These are phyloP conservation scores for Boletus edulis DNA, from an alignment of 768 basidiomycete species.

Conservation along the genomic window DNA sequence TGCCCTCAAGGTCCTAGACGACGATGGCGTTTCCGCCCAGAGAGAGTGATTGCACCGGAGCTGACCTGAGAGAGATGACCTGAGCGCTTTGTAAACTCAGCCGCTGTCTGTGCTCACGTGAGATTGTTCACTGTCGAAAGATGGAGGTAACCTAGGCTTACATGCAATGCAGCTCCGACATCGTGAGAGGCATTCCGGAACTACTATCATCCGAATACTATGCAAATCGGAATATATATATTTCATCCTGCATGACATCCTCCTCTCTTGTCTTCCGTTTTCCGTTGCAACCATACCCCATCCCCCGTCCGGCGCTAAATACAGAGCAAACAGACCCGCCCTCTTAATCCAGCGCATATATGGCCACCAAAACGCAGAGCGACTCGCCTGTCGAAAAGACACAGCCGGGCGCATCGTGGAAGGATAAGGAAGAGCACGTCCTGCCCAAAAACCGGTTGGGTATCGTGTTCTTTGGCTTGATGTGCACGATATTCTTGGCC, in stretches of 20 bases:
- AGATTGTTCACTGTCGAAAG: not conserved
- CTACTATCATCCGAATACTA: not conserved
- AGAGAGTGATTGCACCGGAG: not conserved
- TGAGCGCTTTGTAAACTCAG: slow-evolving; percentile 6
- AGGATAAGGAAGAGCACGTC: slow-evolving; percentile 49
- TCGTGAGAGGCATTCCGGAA: not conserved
- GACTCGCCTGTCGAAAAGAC: slow-evolving; percentile 19
- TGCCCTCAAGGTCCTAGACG: no score
- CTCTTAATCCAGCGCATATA: not conserved
- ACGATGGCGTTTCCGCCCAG: no score
- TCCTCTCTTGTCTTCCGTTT: not conserved
- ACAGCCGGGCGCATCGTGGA: slow-evolving; percentile 53
- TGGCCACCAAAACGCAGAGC: slow-evolving; percentile 2
- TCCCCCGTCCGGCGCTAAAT: no score
- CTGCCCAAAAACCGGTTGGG: slow-evolving; percentile 38
- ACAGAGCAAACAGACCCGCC: no score
- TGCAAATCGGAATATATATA: not conserved
- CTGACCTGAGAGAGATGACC: not conserved
- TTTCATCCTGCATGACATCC: not conserved
- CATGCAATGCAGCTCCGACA: not conserved
- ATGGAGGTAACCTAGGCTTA: not conserved
- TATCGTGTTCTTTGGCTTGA: slow-evolving; percentile 29
- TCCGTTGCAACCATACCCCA: not conserved
- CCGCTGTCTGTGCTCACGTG: not conserved
- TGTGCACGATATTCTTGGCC: slow-evolving; percentile 35